Base-by-base conservation (phyloP, 2,329 filamentous ascomycete genomes). In the Neoscytalidium dimidiatum region DNA sequence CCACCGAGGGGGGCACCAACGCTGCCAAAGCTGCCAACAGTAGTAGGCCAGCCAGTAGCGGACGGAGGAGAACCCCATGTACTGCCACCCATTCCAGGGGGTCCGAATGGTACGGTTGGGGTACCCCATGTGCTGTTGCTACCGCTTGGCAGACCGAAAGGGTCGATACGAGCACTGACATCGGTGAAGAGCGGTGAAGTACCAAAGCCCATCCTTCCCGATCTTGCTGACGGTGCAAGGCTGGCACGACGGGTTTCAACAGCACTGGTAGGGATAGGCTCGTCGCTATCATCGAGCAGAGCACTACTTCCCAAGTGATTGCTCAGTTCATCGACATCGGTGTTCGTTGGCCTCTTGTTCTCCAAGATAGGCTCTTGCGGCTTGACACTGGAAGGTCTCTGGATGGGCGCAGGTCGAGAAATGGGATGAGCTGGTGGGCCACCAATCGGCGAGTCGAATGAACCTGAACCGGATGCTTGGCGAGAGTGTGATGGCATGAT, bases 251-350 rank as follows among this genome's bases (percentile, higher is more conserved):
- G 73, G 63, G 68, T 70, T 64, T 79, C 72, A 65, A 67, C 66
- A 66, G 77, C 73, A 69, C 41, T 62, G 8, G 80, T 67, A 78
- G 85, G 74, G 82, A 90, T 78, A 82, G 92, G 71, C 77, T 88
- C 80, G 73, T 74, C 75, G 7, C 71, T 74, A 67, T 90, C 88
- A 67, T 89, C 88, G 46, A 98, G 82, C 13, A 99, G 82, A 13
- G 94, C 95, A 71, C 92, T 94, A 77, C 94, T 98, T 13, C 95
- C 95, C 28, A 99, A 84, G 71, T 95, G 93, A 67, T 90, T 86
- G 67, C 88, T 90, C 63, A 91, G 80, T 56, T 92, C 87, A 64
- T 94, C 92, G 21, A 92, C 81, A 64, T 90, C 88, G 29, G 81
- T 79, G 28, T 84, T 82, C 2, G 66, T 71, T 1, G 76, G 72